phyloP scores from a whole-genome alignment of 495 filamentous ascomycete genomes.

The Arthonia radiata region DNA sequence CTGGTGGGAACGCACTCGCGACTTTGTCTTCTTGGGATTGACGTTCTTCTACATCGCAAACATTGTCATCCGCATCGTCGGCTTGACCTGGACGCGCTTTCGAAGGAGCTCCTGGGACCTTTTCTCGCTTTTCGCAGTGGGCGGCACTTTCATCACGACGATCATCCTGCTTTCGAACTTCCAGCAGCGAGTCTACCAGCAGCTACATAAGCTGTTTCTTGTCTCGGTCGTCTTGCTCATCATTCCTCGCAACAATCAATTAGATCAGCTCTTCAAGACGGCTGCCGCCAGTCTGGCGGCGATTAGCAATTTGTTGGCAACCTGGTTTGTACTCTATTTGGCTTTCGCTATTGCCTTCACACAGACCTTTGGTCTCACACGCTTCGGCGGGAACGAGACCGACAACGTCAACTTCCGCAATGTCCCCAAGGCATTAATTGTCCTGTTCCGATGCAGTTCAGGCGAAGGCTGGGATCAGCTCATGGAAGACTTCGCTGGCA shows the following conservation, averaged over 20 bases:
- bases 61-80: slow-evolving; percentile 59
- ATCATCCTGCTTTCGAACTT: slow-evolving; percentile 36
- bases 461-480: slow-evolving; percentile 91
- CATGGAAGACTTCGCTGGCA: slow-evolving; percentile 86
- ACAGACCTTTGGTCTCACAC: slow-evolving; percentile 86
- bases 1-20: slow-evolving; percentile 42
- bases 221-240: slow-evolving; percentile 77
- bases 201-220: slow-evolving; percentile 78
- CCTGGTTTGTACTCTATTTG: slow-evolving; percentile 90
- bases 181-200: slow-evolving; percentile 33
- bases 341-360: slow-evolving; percentile 93
- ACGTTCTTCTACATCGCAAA: slow-evolving; percentile 70
- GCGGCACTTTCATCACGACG: slow-evolving; percentile 58
- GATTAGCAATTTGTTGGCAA: slow-evolving; percentile 81
- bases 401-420: slow-evolving; percentile 81
- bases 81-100: slow-evolving; percentile 82
- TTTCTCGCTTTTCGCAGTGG: slow-evolving; percentile 63
- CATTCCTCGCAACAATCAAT: slow-evolving; percentile 88
- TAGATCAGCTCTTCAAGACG: slow-evolving; percentile 98
- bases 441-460: slow-evolving; percentile 77
- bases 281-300: slow-evolving; percentile 82
- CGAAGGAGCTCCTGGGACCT: slow-evolving; percentile 88
- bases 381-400: slow-evolving; percentile 47
- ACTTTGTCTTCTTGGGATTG: slow-evolving; percentile 57
- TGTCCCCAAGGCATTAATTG: slow-evolving; percentile 75